Evolutionary conservation across 345 rosid genomes (phyloP).

Genomic region (Turnera subulata): DNA sequence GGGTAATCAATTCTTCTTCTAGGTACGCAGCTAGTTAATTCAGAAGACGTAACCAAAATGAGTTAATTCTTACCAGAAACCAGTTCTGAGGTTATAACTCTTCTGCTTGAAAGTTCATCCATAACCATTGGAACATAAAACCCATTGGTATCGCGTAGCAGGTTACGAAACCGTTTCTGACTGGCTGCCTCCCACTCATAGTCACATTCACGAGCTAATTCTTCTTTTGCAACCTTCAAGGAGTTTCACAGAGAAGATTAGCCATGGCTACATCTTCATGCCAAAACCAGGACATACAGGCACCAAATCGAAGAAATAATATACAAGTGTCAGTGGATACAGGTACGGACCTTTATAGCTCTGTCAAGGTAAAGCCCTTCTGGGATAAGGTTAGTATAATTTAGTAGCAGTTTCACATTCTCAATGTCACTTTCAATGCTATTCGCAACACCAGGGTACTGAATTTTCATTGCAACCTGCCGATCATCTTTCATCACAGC

Average conservation of each 20-base stretch:
- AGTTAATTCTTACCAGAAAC: conserved; percentile 51
- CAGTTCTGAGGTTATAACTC: conserved; percentile 79
- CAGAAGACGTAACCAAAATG: too few relatives aligned
- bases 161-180: conserved; percentile 69
- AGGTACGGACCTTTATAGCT: conserved; percentile 62
- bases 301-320: not conserved
- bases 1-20: not conserved
- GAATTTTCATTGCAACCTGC: conserved; percentile 91
- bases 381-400: conserved; percentile 85
- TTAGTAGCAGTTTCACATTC: conserved; percentile 77
- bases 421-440: conserved; percentile 96
- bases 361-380: conserved; percentile 88
- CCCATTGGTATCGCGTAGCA: conserved; percentile 49
- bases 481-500: conserved; percentile 75
- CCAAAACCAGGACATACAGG: not conserved
- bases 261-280: not conserved
- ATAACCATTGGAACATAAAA: conserved; percentile 78
- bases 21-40: not conserved
- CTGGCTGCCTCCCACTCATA: conserved; percentile 78
- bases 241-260: not conserved
- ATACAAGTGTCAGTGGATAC: not conserved
- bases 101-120: conserved; percentile 72
- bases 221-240: conserved; percentile 89
- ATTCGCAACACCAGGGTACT: conserved; percentile 97
- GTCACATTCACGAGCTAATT: conserved; percentile 89